Evolutionary conservation across 108 stramenopile species (phyloP), one percentile per base, ranked within the genome.

Genomic region (Fragilariopsis cylindrus): DNA sequence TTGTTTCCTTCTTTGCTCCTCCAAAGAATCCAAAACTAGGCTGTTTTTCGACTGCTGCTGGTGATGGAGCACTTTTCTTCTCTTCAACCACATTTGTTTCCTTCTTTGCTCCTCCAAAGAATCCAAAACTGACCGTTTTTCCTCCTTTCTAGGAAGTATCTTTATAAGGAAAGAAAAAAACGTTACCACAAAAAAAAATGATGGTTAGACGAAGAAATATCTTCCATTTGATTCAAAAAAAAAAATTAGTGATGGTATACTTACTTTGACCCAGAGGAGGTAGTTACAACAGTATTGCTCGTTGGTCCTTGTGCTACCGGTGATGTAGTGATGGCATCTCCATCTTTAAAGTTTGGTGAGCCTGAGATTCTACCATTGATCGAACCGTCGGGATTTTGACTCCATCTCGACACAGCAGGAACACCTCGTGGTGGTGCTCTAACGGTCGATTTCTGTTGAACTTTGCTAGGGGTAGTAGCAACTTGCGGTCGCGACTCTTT

Each of bases 341-440:
- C 90, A 3, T 87, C 84, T 8, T 79, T 66, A 73, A 94, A 94
- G 68, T 79, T 87, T 1, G 86, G 73, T 46, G 93, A 91, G 3
- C 90, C 93, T 46, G 68, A 81, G 44, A 94, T 91, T 40, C 52
- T 70, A 7, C 93, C 93, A 8, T 84, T 78, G 65, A 94, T 91
- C 42, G 75, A 73, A 18, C 80, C 90, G 78, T 91, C 88, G 8
- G 79, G 66, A 40, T 80, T 74, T 71, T 89, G 82, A 57, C 74
- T 78, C 93, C 93, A 94, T 56, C 70, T 73, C 8, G 76, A 75
- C 70, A 92, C 79, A 15, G 86, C 84, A 30, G 92, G 92, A 3
- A 90, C 85, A 11, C 92, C 92, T 4, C 39, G 30, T 47, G 65
- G 82, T 30, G 92, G 92, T 18, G 87, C 91, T 21, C 44, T 58